A percentile compares a stretch with the other conserved stretches of the same genome.
These are phyloP conservation scores for Apiotrichum laibachii DNA, from an alignment of 1,284 basidiomycete species.

Conservation along the genomic window DNA sequence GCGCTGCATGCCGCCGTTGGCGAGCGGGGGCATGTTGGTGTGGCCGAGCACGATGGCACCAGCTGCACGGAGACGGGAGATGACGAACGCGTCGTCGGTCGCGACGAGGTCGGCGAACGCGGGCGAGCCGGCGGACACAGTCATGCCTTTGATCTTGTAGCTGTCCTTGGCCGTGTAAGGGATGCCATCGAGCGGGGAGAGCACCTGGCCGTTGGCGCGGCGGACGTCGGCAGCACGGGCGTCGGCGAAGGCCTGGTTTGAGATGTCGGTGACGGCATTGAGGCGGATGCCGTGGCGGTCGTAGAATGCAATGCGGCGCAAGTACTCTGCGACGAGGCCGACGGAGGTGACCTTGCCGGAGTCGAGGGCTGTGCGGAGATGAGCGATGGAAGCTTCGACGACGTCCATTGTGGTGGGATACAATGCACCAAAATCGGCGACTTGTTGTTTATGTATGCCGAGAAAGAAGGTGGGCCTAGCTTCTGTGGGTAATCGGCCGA, in stretches of 20 bases:
- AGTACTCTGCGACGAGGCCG: conserved; percentile 9
- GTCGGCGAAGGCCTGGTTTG: conserved; percentile 1
- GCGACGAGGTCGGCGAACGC: conserved; percentile 13
- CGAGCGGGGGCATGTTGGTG: conserved; percentile 15
- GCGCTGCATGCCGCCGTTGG: conserved; percentile 18
- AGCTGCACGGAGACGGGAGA: conserved; percentile 1
- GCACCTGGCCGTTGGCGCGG: not conserved
- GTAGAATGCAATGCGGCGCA: conserved; percentile 12
- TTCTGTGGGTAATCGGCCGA: no score
- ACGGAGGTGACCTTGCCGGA: conserved; percentile 2
- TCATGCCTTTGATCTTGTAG: conserved; percentile 8
- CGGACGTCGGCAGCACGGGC: conserved; percentile 10
- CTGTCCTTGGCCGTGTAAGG: conserved; percentile 15
- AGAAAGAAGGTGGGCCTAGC: no score
- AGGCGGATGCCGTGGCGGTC: conserved; percentile 12
- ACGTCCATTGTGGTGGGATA: conserved; percentile 5
- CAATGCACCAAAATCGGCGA: no score
- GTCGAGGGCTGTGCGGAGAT: conserved; percentile 11
- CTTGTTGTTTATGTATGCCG: no score
- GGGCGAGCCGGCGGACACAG: conserved; percentile 8
- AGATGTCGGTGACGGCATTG: conserved; percentile 7
- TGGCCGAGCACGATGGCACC: conserved; percentile 11
- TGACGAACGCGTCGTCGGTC: conserved; percentile 6
- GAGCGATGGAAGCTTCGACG: conserved; percentile 11
- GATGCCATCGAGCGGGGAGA: conserved; percentile 12